Conservation (phyloP, 2,329 filamentous ascomycete species). For the Talaromyces sp. region DNA sequence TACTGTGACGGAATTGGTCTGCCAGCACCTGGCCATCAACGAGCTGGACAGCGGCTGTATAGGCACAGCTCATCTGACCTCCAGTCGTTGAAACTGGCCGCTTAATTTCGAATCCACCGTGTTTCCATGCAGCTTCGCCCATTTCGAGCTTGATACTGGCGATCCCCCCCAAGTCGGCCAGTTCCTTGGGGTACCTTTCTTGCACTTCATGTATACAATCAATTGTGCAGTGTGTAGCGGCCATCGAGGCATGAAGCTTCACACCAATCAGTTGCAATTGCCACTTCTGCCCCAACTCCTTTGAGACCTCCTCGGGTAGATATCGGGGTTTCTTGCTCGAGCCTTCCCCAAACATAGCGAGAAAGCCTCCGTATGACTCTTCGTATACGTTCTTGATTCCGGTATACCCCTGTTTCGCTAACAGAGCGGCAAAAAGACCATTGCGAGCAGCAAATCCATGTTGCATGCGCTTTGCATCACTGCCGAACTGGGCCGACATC, state of each 20-base stretch:
- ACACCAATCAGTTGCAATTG: slow-evolving; percentile 28
- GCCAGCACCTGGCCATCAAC: slow-evolving; percentile 31
- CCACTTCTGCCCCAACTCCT: slow-evolving; percentile 33
- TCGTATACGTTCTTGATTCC: slow-evolving; percentile 41
- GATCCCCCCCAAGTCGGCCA: slow-evolving; percentile 13
- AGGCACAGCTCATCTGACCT: slow-evolving; percentile 35
- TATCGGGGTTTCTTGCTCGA: slow-evolving; percentile 22
- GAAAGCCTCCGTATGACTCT: slow-evolving; percentile 37
- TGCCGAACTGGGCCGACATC: slow-evolving; percentile 40
- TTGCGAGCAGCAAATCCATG: slow-evolving; percentile 42
- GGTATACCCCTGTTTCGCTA: slow-evolving; percentile 34
- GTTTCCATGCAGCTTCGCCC: slow-evolving; percentile 3
- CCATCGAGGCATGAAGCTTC: slow-evolving; percentile 35
- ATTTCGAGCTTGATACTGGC: slow-evolving; percentile 3
- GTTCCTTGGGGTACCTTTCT: slow-evolving; percentile 17
- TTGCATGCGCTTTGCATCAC: slow-evolving; percentile 42
- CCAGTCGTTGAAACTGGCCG: slow-evolving; percentile 30
- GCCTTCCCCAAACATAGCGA: slow-evolving; percentile 33
- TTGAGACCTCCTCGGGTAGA: slow-evolving; percentile 20
- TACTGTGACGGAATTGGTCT: slow-evolving; percentile 25
- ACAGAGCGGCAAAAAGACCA: slow-evolving; percentile 35
- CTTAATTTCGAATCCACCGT: slow-evolving; percentile 20
- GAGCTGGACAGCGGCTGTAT: slow-evolving; percentile 32
- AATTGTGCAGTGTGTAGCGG: slow-evolving; percentile 29
- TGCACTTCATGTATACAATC: slow-evolving; percentile 31